Evolutionary conservation across 768 basidiomycete genomes (phyloP), one percentile per base, ranked within the genome.

Genomic region (Psilocybe cyanescens): DNA sequence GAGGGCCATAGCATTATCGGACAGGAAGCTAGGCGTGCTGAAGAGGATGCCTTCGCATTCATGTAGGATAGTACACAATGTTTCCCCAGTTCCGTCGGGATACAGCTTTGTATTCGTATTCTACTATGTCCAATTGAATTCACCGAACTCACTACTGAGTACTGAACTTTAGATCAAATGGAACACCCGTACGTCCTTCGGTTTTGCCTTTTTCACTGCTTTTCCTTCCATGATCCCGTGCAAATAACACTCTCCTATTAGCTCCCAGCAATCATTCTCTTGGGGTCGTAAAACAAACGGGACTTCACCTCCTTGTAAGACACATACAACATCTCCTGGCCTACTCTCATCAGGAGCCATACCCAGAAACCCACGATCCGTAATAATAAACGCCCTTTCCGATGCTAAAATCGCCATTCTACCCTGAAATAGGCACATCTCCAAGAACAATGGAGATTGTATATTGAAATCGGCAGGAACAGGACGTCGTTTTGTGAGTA

Each of bases 201-300:
- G 14, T 14, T 44, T 12, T 14, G 41, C 41, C 14, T n/a, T 16
- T 17, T 55, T 55, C 37, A 61, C 49, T 11, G 37, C 60, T 17
- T 56, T 55, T 9, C 60, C 60, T 11, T 50, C 19, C 60, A 61
- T 61, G 12, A 61, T 61, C 28, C 60, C 60, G 51, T 61, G 60
- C 4, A 61, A 19, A 49, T 61, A 61, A 16, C 60, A 61, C 33
- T 61, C 60, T 8, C 60, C 60, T 14, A 61, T 48, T 12, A 61
- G 39, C 14, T 55, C 54, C 48, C 55, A 61, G 8, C 29, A n/a
- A 29, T 51, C 55, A 2, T 56, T 29, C 11, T 17, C 39, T 30
- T 31, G 49, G 17, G 55, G 55, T 12, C 60, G 54, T 31, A 61
- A 8, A 11, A 61, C 48, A n/a, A 56, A 61, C 12, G 60, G 60